Base-by-base conservation (phyloP, 345 rosid genomes). In the Boechera retrofracta region DNA sequence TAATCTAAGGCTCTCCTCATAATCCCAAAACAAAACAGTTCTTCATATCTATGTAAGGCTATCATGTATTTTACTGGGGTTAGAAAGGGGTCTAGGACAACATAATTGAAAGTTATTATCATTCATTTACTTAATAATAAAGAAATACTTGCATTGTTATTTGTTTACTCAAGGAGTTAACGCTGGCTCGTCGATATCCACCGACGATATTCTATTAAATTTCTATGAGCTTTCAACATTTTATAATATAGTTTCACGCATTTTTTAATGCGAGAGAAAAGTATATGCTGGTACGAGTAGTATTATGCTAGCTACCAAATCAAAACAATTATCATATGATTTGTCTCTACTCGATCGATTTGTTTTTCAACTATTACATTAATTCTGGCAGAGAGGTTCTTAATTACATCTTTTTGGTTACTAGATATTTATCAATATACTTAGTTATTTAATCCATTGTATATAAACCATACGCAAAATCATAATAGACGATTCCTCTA, bases 261-360 rank as follows among this genome's bases (percentile, higher is more conserved):
- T 29, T 32, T 53, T 70, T 13, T 8, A 71, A 64, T 64, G 53
- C 21, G 32, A 71, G 36, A 10, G 26, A 51, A 47, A 71, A 38
- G 77, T 57, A 71, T 77, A 57, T 57, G 77, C 77, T 15, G 32
- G 72, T 64, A 39, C 72, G 54, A 51, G 3, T 64, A 64, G 41
- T 29, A 13, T 36, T 71, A 64, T 77, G 72, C 77, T 36, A 45
- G 54, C 77, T 45, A 77, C 75, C 75, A 70, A 57, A 77, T 64
- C 72, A 48, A 64, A 77, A 64, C 67, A 77, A 38, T 47, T 33
- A 77, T 57, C 66, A 71, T 31, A 77, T 77, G 67, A 29, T 77
- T 77, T 77, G 81, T 77, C 77, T 64, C 72, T 64, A 71, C 48
- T 71, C 60, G 33, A 47, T n/a, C 7, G 10, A 54, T 55, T 70